These are phyloP conservation scores for Cylindrotheca fusiformis DNA, from an alignment of 108 stramenopile genomes.

Conservation along the genomic window DNA sequence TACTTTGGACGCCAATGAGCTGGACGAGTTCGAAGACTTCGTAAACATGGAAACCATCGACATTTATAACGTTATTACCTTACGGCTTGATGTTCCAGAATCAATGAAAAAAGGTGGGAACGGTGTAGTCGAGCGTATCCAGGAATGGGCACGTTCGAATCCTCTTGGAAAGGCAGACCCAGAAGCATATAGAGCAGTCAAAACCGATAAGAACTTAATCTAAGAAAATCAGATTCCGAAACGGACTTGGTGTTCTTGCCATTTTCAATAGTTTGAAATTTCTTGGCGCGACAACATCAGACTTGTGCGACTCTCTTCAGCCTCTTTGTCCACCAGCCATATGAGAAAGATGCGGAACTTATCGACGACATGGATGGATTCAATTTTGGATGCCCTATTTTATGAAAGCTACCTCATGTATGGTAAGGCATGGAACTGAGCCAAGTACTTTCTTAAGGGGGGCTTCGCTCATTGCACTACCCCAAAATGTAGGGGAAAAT, in stretches of 20 bases:
- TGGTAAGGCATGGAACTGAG: no score
- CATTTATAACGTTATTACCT: conserved; percentile 96
- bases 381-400: no score
- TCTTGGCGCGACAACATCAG: background rate
- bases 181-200: conserved; percentile 67
- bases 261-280: background rate
- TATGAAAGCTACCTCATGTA: no score
- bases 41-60: conserved; percentile 98
- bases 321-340: background rate
- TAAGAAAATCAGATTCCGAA: conserved; percentile 21
- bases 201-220: conserved; percentile 74
- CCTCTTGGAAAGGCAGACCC: conserved; percentile 86
- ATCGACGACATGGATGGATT: no score
- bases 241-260: background rate
- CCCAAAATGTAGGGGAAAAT: background rate
- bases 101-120: conserved; percentile 46
- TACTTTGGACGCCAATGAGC: conserved; percentile 57
- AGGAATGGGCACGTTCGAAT: conserved; percentile 75
- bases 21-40: conserved; percentile 94
- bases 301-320: background rate
- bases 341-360: no score
- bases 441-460: background rate
- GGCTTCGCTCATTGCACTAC: background rate
- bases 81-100: conserved; percentile 79
- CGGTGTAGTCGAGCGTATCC: conserved; percentile 76